Conservation (phyloP, 1,284 basidiomycete genomes). For the Rhodotorula sp. region DNA sequence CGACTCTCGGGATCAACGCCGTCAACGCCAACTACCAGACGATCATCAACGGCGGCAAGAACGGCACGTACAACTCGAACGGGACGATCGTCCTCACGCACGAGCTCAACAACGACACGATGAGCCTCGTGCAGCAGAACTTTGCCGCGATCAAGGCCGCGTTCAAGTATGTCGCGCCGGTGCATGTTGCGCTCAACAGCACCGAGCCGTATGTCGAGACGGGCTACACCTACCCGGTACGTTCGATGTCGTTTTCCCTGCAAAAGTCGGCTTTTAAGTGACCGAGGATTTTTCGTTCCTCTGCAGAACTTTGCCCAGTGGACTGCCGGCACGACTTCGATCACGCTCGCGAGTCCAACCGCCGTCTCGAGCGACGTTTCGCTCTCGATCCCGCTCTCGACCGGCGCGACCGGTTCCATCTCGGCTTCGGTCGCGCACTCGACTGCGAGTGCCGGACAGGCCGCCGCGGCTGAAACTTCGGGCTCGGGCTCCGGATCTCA, state of each 20-base stretch:
- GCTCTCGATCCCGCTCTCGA: constrained; percentile 23
- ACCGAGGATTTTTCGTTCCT: too few species aligned
- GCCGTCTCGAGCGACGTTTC: constrained; percentile 18
- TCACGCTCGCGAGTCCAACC: constrained; percentile 28
- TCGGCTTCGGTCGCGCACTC: constrained; percentile 13
- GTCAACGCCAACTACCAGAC: constrained; percentile 53
- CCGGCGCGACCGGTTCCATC: constrained; percentile 19
- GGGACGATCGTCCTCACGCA: constrained; percentile 54
- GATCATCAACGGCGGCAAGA: constrained; percentile 49
- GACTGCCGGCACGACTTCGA: constrained; percentile 30
- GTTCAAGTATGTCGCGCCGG: constrained; percentile 43
- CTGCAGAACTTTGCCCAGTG: constrained; percentile 33
- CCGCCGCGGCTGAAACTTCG: neutral
- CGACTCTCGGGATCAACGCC: constrained; percentile 19
- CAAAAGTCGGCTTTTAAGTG: neutral
- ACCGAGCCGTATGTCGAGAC: constrained; percentile 54
- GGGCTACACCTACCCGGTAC: constrained; percentile 35
- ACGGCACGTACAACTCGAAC: constrained; percentile 48
- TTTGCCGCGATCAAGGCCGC: constrained; percentile 26
- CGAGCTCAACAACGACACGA: constrained; percentile 53
- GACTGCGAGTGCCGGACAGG: neutral
- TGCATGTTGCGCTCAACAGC: constrained; percentile 49
- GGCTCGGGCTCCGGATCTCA: neutral
- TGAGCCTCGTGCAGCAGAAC: constrained; percentile 40
- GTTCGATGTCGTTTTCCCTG: neutral